phyloP scores from a whole-genome alignment of 495 filamentous ascomycete genomes.

The Halenospora varia region DNA sequence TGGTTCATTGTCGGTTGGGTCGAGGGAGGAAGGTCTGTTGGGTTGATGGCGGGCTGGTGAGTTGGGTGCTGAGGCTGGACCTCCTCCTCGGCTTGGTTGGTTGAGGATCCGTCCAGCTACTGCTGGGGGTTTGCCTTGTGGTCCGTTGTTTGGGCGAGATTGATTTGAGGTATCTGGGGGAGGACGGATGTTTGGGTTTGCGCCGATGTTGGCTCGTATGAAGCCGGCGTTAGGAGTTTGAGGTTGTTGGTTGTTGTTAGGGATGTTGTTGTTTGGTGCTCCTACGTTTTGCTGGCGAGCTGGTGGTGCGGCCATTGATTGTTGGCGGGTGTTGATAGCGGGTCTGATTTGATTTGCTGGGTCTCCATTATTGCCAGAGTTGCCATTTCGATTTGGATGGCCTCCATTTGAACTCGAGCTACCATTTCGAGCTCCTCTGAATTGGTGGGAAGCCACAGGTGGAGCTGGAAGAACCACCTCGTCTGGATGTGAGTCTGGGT shows the following conservation, averaged over 20 bases:
- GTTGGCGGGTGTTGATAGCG: constrained; percentile 20
- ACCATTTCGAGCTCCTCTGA: constrained; percentile 18
- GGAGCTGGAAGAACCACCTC: constrained; percentile 36
- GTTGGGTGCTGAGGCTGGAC: constrained; percentile 13
- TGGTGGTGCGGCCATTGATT: constrained; percentile 12
- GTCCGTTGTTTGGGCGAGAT: background rate
- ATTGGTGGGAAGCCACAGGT: constrained; percentile 12
- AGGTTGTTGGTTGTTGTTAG: constrained; percentile 10
- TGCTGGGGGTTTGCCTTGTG: constrained; percentile 2
- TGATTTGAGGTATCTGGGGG: constrained; percentile 4
- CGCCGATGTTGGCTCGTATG: constrained; percentile 14
- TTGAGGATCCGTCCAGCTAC: constrained; percentile 19
- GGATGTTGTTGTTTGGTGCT: background rate
- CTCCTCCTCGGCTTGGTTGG: constrained; percentile 21
- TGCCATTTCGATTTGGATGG: too few relatives aligned
- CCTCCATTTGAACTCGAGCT: constrained; percentile 2
- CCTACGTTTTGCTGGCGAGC: constrained; percentile 1
- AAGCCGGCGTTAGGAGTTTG: constrained; percentile 23
- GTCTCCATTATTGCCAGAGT: background rate
- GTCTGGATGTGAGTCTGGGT: constrained; percentile 56
- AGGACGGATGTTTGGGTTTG: constrained; percentile 10
- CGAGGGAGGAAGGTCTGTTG: constrained; percentile 1
- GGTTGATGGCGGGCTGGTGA: constrained; percentile 13
- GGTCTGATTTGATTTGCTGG: constrained; percentile 23
- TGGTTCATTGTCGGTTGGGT: constrained; percentile 2